Evolutionary conservation across 2,329 filamentous ascomycete species (phyloP).

Genomic region (Penicillium sp.): DNA sequence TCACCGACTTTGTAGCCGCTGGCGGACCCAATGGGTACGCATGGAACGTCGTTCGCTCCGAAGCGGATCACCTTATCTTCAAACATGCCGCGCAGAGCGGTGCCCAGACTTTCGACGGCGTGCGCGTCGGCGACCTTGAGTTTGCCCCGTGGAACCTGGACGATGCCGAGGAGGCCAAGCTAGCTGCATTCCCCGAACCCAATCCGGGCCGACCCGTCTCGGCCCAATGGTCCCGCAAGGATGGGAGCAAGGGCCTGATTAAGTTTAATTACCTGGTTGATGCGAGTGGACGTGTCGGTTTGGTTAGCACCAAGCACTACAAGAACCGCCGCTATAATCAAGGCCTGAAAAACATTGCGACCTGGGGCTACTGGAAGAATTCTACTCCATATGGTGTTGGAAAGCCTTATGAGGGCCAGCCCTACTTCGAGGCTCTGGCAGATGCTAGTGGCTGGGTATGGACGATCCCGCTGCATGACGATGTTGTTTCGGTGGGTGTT

Average conservation of each 20-base stretch:
- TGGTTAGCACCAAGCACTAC: constrained; percentile 48
- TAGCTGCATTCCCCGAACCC: neutral
- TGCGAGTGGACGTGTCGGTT: constrained; percentile 51
- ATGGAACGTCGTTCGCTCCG: constrained; percentile 55
- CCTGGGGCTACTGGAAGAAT: constrained; percentile 54
- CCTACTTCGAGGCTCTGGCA: constrained; percentile 14
- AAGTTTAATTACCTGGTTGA: constrained; percentile 56
- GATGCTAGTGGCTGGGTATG: constrained; percentile 57
- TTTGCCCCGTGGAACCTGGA: constrained; percentile 8
- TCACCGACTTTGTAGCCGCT: constrained; percentile 50
- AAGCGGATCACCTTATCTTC: constrained; percentile 52
- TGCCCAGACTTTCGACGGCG: constrained; percentile 48
- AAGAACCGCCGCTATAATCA: constrained; percentile 50
- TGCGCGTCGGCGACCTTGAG: constrained; percentile 33
- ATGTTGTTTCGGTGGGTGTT: constrained; percentile 28
- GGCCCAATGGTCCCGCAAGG: constrained; percentile 25
- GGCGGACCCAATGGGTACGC: constrained; percentile 33
- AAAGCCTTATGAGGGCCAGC: constrained; percentile 5
- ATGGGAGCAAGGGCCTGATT: constrained; percentile 43
- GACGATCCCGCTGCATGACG: constrained; percentile 56
- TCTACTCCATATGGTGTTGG: constrained; percentile 8
- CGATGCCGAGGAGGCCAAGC: neutral
- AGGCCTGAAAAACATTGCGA: constrained; percentile 55
- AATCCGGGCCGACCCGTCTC: constrained; percentile 14
- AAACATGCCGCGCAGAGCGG: constrained; percentile 46